A percentile compares a stretch with the other conserved stretches of the same genome.
Conservation (phyloP, 345 rosid species). For the Fremontodendron californicum region DNA sequence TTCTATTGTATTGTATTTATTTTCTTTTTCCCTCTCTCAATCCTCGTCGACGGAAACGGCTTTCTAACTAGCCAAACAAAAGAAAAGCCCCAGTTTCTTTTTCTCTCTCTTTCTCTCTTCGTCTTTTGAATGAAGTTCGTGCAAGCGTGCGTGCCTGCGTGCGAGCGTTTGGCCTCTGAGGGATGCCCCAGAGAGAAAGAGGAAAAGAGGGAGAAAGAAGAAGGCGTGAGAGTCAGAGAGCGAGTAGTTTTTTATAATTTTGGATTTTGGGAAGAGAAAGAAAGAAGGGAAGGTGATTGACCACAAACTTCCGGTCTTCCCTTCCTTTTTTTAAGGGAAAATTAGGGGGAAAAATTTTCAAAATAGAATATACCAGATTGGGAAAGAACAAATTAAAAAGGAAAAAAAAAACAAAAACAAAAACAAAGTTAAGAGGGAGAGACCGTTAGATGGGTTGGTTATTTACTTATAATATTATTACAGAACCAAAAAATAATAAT, state of each 20-base stretch:
- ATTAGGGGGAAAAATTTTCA: no score
- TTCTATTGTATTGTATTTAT: background rate
- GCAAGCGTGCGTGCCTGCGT: no score
- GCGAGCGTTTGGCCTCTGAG: background rate
- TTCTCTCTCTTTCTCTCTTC: background rate
- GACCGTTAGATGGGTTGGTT: no score
- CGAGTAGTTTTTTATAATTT: constrained; percentile 21
- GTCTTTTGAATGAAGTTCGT: background rate
- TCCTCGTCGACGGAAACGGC: background rate
- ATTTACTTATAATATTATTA: no score
- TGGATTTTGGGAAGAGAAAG: background rate
- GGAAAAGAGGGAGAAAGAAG: background rate
- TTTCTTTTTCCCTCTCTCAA: constrained; percentile 15
- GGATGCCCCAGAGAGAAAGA: background rate
- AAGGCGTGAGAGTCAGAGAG: constrained; percentile 8
- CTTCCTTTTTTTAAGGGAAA: background rate
- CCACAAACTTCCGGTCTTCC: constrained; percentile 8
- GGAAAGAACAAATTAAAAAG: no score
- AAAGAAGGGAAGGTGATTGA: constrained; percentile 6
- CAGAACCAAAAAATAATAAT: no score
- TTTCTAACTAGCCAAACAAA: background rate
- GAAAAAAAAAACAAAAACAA: no score
- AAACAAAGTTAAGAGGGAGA: no score
- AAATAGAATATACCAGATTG: no score
- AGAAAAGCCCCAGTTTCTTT: background rate